Base-by-base conservation (phyloP, 805 yeast genomes). In the Diddensiella caesifluorescens region DNA sequence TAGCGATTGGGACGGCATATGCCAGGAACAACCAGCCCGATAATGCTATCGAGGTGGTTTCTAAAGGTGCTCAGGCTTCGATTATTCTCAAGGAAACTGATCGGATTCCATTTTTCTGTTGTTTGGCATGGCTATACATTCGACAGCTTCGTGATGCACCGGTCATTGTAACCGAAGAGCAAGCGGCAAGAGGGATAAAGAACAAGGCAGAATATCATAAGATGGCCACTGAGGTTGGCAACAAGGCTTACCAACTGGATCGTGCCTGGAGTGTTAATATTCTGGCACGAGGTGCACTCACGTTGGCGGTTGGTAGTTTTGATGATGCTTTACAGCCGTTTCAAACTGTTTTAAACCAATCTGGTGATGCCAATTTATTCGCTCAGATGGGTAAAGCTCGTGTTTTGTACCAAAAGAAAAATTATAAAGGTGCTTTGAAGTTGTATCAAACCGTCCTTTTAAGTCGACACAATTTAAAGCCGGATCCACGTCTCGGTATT, bases 401-500 rank as follows among this genome's bases (percentile, higher is more conserved):
- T 49, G 69, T 87, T 25, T 65, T 80, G 25, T 81, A 85, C 56
- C 74, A 74, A 48, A 83, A 81, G 60, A 80, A 77, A 46, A 83
- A 83, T 57, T 88, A 79, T 61, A 60, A 73, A 19, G 78, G 74
- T 4, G 88, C 95, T 12, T 71, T 92, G 54, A 81, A 80, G 59
- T 61, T 84, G 23, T 92, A 85, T 63, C 99, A 92, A 68, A 83
- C 82, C 49, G 80, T 84, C 5, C 68, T 92, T 50, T 71, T 80
- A 25, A 69, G 80, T 38, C 80, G 87, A 48, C 97, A 97, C 2
- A 38, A 49, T 18, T 59, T 82, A 27, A 74, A 75, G 52, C 97
- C 97, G 3, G 97, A 90, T 64, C 94, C 97, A 15, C 73, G 99
- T 62, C 74, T 92, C 46, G 99, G 97, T 22, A 77, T 90, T 47